A percentile compares a stretch with the other conserved stretches of the same genome.
Evolutionary conservation across 2,329 filamentous ascomycete genomes (phyloP).

Genomic region (Ophiostoma ulmi): DNA sequence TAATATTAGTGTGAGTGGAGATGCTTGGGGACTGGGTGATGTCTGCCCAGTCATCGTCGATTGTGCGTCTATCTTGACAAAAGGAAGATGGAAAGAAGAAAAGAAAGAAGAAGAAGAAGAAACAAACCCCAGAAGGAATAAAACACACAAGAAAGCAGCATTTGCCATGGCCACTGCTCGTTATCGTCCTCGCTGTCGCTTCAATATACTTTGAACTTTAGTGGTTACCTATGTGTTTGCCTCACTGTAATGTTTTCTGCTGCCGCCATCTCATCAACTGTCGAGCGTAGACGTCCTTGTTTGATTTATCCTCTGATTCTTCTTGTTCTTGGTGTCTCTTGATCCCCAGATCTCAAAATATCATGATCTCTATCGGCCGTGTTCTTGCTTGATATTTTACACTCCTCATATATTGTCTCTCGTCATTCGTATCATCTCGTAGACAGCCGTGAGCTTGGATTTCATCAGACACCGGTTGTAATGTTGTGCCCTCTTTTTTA

Average conservation of each 20-base stretch:
- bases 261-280: neutral
- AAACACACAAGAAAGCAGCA: neutral
- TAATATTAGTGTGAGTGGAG: neutral
- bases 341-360: neutral
- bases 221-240: neutral
- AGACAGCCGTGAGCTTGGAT: neutral
- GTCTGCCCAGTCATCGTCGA: neutral
- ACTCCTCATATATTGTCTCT: neutral
- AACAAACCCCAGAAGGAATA: neutral
- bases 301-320: neutral
- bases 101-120: neutral
- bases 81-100: neutral
- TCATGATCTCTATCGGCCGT: no score
- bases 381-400: neutral
- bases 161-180: neutral
- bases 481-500: neutral
- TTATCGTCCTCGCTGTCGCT: neutral
- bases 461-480: neutral
- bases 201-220: neutral
- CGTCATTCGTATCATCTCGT: neutral
- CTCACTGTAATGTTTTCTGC: no score
- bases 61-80: neutral
- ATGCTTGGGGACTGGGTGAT: neutral
- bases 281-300: neutral
- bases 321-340: neutral